A percentile compares a stretch with the other conserved stretches of the same genome.
Conservation (phyloP, 2,329 filamentous ascomycete genomes). For the Clonostachys solani region DNA sequence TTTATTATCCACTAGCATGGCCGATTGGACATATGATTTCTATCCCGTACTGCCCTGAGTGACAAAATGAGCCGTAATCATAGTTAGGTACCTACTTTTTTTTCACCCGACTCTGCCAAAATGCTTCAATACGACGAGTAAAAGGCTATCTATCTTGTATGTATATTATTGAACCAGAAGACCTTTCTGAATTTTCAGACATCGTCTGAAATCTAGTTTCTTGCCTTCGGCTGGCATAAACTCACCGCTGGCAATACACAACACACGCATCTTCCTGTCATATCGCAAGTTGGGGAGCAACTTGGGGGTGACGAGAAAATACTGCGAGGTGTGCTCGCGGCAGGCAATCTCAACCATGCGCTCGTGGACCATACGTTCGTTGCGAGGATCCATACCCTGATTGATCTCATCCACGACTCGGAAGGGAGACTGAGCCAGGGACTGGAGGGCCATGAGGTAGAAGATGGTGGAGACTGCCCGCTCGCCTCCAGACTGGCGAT, state of each 20-base stretch:
- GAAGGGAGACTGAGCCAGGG: slow-evolving; percentile 90
- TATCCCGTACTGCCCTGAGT: background rate
- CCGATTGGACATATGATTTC: background rate
- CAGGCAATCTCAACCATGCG: slow-evolving; percentile 98
- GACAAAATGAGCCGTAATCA: background rate
- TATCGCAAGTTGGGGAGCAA: slow-evolving; percentile 82
- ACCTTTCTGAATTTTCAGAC: slow-evolving; percentile 36
- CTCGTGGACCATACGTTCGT: slow-evolving; percentile 96
- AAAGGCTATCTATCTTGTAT: too few species aligned
- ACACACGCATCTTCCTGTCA: slow-evolving; percentile 84
- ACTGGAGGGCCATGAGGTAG: slow-evolving; percentile 97
- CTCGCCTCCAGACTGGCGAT: slow-evolving; percentile 94
- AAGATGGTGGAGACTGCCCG: slow-evolving; percentile 96
- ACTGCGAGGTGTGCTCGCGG: slow-evolving; percentile 72
- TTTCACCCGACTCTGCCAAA: too few species aligned
- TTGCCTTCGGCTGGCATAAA: slow-evolving; percentile 53
- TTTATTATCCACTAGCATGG: slow-evolving; percentile 6
- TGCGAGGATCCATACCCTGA: slow-evolving; percentile 98
- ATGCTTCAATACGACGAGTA: too few species aligned
- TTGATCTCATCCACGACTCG: slow-evolving; percentile 99
- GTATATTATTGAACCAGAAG: slow-evolving; percentile 16
- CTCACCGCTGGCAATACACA: slow-evolving; percentile 91
- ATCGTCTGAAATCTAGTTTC: slow-evolving; percentile 43
- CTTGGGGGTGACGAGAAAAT: slow-evolving; percentile 98
- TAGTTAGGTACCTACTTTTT: too few species aligned